These are phyloP conservation scores for Perilla frutescens DNA, from an alignment of 257 asterid genomes.

Conservation along the genomic window DNA sequence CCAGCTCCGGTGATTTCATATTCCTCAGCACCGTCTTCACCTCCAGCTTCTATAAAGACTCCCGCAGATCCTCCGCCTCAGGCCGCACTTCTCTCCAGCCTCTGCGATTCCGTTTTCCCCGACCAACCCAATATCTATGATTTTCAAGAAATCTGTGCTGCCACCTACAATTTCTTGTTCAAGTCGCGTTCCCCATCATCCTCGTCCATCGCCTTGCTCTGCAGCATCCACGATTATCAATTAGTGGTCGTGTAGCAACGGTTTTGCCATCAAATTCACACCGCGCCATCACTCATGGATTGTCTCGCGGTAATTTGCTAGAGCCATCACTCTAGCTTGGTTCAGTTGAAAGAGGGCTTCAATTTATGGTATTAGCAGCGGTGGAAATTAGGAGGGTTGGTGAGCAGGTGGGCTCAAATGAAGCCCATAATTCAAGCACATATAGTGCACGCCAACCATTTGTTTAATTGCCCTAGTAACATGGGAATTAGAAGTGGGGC, in stretches of 20 bases:
- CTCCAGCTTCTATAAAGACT: slow-evolving; percentile 55
- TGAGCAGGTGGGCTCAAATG: too few relatives aligned
- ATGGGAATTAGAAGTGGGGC: too few relatives aligned
- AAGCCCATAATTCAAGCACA: too few relatives aligned
- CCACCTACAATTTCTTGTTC: slow-evolving; percentile 57
- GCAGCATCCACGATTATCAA: slow-evolving; percentile 53
- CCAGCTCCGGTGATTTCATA: slow-evolving; percentile 48
- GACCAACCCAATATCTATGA: too few relatives aligned
- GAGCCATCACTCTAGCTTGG: slow-evolving; percentile 85
- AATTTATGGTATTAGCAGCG: slow-evolving; percentile 66
- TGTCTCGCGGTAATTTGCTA: slow-evolving; percentile 65
- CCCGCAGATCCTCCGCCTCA: slow-evolving; percentile 47
- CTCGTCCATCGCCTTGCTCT: slow-evolving; percentile 76
- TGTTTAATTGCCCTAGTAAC: too few relatives aligned
- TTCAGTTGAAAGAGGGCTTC: slow-evolving; percentile 75
- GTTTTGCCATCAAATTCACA: too few relatives aligned
- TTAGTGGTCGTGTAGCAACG: slow-evolving; percentile 64
- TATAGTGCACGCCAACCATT: too few relatives aligned
- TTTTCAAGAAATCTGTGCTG: slow-evolving; percentile 61
- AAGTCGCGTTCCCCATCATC: slow-evolving; percentile 61
- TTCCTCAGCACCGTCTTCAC: too few relatives aligned
- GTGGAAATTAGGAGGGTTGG: too few relatives aligned
- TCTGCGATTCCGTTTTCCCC: slow-evolving; percentile 60
- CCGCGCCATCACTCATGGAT: slow-evolving; percentile 55
- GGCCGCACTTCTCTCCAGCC: slow-evolving; percentile 43